These are phyloP conservation scores for Cucurbita pepo DNA, from an alignment of 306 rosid species.

Conservation along the genomic window DNA sequence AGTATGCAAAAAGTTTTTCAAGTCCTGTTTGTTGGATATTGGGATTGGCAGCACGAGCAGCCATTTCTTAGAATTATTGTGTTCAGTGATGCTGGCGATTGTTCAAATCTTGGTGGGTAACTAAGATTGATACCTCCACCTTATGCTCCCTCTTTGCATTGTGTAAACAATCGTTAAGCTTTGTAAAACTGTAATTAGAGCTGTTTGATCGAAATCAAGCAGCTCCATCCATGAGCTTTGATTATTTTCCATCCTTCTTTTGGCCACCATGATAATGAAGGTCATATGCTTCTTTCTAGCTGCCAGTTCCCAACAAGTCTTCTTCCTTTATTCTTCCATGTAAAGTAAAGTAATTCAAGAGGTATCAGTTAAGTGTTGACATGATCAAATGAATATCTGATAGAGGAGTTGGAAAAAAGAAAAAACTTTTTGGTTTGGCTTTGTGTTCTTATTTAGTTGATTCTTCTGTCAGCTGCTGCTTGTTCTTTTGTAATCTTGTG, in stretches of 20 bases:
- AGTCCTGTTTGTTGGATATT: not conserved
- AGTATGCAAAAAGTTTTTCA: not conserved
- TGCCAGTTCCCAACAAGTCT: not conserved
- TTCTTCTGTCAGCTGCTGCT: not conserved
- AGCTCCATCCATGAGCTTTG: not conserved
- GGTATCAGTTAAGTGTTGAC: not conserved
- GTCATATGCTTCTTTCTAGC: not conserved
- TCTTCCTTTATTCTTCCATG: not conserved
- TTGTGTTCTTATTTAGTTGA: not conserved
- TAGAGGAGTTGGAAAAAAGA: not conserved
- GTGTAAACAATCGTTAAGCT: not conserved
- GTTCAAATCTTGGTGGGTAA: not conserved
- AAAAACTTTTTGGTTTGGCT: not conserved
- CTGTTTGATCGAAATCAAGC: not conserved
- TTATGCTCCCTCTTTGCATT: not conserved
- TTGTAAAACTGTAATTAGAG: not conserved
- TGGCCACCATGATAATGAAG: not conserved
- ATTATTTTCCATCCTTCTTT: not conserved
- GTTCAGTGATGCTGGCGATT: not conserved
- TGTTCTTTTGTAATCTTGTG: not conserved
- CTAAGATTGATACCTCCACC: not conserved
- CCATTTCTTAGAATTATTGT: not conserved
- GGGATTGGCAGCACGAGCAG: not conserved
- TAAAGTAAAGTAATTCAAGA: not conserved
- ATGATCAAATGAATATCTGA: not conserved